Conservation (phyloP, 306 rosid genomes). For the Malus sieversii region DNA sequence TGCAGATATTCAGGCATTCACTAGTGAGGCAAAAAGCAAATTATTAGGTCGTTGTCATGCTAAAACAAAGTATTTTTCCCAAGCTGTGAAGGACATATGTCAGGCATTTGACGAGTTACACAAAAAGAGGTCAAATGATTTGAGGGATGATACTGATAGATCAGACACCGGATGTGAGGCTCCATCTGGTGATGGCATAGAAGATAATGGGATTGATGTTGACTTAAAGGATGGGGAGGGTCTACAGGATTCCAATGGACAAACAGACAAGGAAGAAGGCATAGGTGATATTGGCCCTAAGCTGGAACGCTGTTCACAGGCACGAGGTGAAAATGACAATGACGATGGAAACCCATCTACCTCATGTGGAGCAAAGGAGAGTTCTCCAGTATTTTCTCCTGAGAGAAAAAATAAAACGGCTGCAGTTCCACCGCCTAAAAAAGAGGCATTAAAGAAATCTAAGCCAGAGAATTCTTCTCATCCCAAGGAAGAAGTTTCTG, state of each 20-base stretch:
- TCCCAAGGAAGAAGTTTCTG: conserved; percentile 18
- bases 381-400: conserved; percentile 39
- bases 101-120: conserved; percentile 71
- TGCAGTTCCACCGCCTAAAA: conserved; percentile 26
- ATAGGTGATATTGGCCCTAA: conserved; percentile 34
- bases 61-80: conserved; percentile 67
- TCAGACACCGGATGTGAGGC: conserved; percentile 55
- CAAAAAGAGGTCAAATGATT: conserved; percentile 50
- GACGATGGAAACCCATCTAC: conserved; percentile 37
- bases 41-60: conserved; percentile 64
- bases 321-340: conserved; percentile 40
- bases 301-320: conserved; percentile 51
- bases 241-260: conserved; percentile 29
- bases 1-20: conserved; percentile 76
- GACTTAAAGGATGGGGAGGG: conserved; percentile 45
- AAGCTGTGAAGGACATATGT: conserved; percentile 90
- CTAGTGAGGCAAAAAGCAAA: conserved; percentile 60
- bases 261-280: conserved; percentile 19
- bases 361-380: conserved; percentile 31
- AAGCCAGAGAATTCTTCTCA: conserved; percentile 8
- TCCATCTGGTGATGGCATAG: conserved; percentile 47
- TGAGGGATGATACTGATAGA: conserved; percentile 52
- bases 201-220: conserved; percentile 30
- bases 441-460: conserved; percentile 28
- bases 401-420: conserved; percentile 35